Evolutionary conservation across 2,329 filamentous ascomycete genomes (phyloP), one percentile per base, ranked within the genome.

Genomic region (Knoxdaviesia capensis): DNA sequence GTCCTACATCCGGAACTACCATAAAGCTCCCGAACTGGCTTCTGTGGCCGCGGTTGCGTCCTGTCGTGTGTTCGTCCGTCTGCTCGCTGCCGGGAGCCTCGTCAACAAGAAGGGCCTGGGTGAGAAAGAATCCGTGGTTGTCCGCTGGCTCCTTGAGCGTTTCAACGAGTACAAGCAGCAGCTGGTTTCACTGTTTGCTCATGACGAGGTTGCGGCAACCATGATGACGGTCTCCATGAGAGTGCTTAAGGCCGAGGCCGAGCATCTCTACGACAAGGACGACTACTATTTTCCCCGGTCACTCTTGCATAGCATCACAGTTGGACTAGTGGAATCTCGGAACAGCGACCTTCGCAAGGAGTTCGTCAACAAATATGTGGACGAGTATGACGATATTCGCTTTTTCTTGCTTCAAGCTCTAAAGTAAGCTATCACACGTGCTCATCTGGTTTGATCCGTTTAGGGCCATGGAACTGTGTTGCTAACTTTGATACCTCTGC

Each of bases 151-250:
- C 47, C 81, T 74, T 54, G 78, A 79, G 48, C 70, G 78, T 48
- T 74, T 85, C 50, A 64, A 67, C 6, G 80, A 86, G 50, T 92
- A 83, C 56, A 74, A 80, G 53, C 58, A 63, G 31, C 58, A 69
- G 4, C 59, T 94, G 36, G 51, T 80, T 31, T 57, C 59, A 3
- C 67, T 83, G 48, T 62, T 94, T 38, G 59, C 61, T 43, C 68
- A 73, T 8, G 71, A 80, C 46, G 63, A 71, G 4, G 60, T 75
- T n/a, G 74, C 83, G 47, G 67, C 71, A 37, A 82, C 80, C 10
- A 78, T 75, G 7, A 60, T 96, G 51, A 83, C 80, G 1, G 62
- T 94, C 40, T 70, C 77, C 44, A 92, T 94, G 86, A 77, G 80
- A 43, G 59, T 92, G 39, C 62, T 93, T 48, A 90, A 92, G 62